Percentiles rank a stretch among this genome's conserved stretches.
Evolutionary conservation across 805 yeast genomes (phyloP).

Genomic region (Komagataella phaffii): DNA sequence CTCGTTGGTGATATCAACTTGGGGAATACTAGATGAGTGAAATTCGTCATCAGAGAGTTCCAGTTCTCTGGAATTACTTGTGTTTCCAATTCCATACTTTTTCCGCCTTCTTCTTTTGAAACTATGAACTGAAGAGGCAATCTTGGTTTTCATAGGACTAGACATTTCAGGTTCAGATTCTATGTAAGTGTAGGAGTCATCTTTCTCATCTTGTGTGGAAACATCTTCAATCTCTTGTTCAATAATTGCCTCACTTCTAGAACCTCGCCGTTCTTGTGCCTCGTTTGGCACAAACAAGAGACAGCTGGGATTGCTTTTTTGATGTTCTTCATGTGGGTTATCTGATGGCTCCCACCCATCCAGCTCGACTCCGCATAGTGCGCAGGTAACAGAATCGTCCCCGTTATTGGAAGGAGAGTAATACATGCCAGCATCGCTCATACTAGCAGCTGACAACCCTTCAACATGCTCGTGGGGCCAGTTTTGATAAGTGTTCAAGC

Average conservation of each 20-base stretch:
- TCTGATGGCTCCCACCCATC: constrained; percentile 67
- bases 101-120: background rate
- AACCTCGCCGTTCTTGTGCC: background rate
- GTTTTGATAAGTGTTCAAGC: background rate
- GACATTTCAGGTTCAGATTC: background rate
- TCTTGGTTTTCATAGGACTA: background rate
- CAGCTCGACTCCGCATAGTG: constrained; percentile 46
- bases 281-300: constrained; percentile 17
- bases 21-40: background rate
- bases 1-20: background rate
- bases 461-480: background rate
- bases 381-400: constrained; percentile 48
- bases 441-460: constrained; percentile 7
- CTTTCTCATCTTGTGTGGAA: background rate
- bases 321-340: constrained; percentile 49
- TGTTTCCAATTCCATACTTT: background rate
- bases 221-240: background rate
- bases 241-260: background rate
- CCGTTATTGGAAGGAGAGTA: constrained; percentile 32
- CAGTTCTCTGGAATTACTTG: background rate
- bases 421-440: constrained; percentile 56
- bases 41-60: background rate
- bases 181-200: background rate
- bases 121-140: background rate
- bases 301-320: constrained; percentile 26